Evolutionary conservation across 306 rosid species (phyloP).

Genomic region (Argentina anserina): DNA sequence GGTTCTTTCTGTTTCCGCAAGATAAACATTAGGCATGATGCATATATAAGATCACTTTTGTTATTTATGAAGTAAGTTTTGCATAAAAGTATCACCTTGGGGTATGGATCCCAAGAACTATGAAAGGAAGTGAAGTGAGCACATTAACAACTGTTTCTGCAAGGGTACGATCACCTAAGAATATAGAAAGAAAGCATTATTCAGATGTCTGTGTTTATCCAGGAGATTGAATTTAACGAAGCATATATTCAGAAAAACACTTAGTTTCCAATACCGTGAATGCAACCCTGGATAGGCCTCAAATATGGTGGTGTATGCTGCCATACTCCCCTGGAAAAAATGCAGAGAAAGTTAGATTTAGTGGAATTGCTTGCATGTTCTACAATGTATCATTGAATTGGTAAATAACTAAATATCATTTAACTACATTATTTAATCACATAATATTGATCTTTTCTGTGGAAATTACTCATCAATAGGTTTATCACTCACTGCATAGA

Average conservation of each 20-base stretch:
- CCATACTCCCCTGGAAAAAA: slow-evolving; percentile 67
- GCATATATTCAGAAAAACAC: slow-evolving; percentile 12
- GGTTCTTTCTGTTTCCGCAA: slow-evolving; percentile 61
- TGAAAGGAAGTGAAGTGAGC: slow-evolving; percentile 84
- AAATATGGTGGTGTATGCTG: slow-evolving; percentile 74
- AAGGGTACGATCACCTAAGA: slow-evolving; percentile 65
- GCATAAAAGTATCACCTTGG: slow-evolving; percentile 62
- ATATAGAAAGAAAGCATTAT: background rate
- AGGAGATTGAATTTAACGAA: slow-evolving; percentile 10
- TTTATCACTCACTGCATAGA: slow-evolving; percentile 76
- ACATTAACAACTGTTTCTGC: slow-evolving; percentile 80
- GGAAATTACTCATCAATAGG: background rate
- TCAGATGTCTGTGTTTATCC: slow-evolving; percentile 8
- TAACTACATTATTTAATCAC: background rate
- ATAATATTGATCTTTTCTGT: background rate
- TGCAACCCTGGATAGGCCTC: slow-evolving; percentile 66
- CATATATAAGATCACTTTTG: slow-evolving; percentile 2
- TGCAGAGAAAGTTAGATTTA: slow-evolving; percentile 21
- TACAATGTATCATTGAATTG: background rate
- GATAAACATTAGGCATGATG: slow-evolving; percentile 18
- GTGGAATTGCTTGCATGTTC: background rate
- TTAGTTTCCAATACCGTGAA: slow-evolving; percentile 49
- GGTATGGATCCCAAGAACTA: slow-evolving; percentile 74
- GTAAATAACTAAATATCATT: background rate
- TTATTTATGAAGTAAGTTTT: slow-evolving; percentile 17